Evolutionary conservation across 1,284 basidiomycete genomes (phyloP), one percentile per base, ranked within the genome.

Genomic region (Fomes fomentarius): DNA sequence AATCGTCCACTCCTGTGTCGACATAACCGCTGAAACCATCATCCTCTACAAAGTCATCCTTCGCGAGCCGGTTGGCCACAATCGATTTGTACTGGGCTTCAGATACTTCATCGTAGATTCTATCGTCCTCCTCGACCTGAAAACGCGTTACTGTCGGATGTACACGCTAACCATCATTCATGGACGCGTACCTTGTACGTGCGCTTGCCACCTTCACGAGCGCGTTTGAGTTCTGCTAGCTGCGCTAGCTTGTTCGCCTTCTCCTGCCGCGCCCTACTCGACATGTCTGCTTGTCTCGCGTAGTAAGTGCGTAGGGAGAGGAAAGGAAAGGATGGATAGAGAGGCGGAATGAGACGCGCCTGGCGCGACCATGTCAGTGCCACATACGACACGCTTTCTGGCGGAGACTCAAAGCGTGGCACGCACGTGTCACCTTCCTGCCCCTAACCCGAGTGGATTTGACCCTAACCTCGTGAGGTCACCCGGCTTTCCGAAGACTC

Each of bases 1-100:
- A 98, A 65, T 96, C 95, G 61, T 98, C 96, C 82, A 93, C 87
- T 4, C 97, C 97, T 66, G 97, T 93, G 73, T 99, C 97, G 66
- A 92, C 88, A 69, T 99, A 99, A 11, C 94, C 97, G 19, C 81
- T 84, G 0, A 91, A 83, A 48, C 96, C 95, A 74, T 99, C 97
- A 66, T 99, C 96, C 42, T 92, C 87, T 24, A 97, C 93, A 61
- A 99, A 99, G 72, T 99, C 96, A 66, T 98, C 94, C 63, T 82
- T 78, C 61, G 92, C 89, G n/a, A 97, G 78, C 17, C 97, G 81
- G 1, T 87, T 87, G 50, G 85, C 85, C 4, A 98, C 94, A 56
- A 98, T 91, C 15, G 81, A 79, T 63, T 83, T 86, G 73, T 98
- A 99, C 63, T 96, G 89, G 26, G 94, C 91, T 60, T 98, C 96